Evolutionary conservation across 2,329 filamentous ascomycete genomes (phyloP).

Genomic region (Hymenoscyphus salicellus): DNA sequence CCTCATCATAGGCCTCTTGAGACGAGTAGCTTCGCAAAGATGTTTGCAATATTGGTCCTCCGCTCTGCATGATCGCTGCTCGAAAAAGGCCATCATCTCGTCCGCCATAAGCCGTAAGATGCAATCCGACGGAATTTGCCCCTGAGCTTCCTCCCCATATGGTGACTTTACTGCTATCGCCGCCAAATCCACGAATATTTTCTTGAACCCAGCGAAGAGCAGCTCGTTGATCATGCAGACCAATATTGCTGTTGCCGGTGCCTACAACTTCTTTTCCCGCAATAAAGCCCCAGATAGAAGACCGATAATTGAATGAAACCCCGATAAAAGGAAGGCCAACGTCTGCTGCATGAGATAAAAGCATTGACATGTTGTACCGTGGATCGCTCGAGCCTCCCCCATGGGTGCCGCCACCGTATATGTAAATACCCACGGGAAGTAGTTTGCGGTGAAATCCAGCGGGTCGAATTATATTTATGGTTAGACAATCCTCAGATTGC

Average conservation of each 20-base stretch:
- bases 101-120: conserved; percentile 47
- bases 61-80: conserved; percentile 50
- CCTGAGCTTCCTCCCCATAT: conserved; percentile 46
- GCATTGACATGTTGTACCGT: conserved; percentile 57
- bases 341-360: conserved; percentile 45
- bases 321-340: conserved; percentile 45
- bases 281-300: conserved; percentile 46
- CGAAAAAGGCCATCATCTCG: conserved; percentile 53
- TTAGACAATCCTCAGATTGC: conserved; percentile 48
- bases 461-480: conserved; percentile 38
- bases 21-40: no score
- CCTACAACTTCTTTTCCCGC: conserved; percentile 27
- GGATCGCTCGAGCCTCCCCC: conserved; percentile 43
- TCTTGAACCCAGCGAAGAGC: conserved; percentile 44
- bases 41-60: conserved; percentile 27
- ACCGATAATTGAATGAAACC: conserved; percentile 46
- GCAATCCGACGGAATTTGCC: conserved; percentile 43
- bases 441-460: conserved; percentile 29
- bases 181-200: conserved; percentile 44
- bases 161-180: conserved; percentile 41
- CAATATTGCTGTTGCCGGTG: conserved; percentile 39
- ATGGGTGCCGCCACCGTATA: conserved; percentile 38
- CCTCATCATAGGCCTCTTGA: no score
- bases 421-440: conserved; percentile 54
- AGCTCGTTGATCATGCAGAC: conserved; percentile 42